Conservation (phyloP, 352 stramenopile genomes). For the Phytopythium sindhum region DNA sequence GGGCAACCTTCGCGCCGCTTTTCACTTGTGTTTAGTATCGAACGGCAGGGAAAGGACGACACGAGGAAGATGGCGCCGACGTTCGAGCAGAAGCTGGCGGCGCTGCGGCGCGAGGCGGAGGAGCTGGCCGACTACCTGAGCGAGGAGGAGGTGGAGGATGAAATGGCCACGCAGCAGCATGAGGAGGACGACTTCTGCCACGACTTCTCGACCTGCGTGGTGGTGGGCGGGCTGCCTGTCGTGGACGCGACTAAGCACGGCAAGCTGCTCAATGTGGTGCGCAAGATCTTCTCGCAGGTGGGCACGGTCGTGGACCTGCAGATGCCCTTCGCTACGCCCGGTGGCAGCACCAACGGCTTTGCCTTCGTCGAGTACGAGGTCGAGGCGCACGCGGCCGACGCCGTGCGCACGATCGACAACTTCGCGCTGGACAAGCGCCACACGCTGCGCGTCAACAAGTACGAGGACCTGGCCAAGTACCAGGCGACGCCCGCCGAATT, state of each 20-base stretch:
- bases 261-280: constrained; percentile 83
- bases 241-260: constrained; percentile 75
- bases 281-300: constrained; percentile 86
- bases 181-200: constrained; percentile 76
- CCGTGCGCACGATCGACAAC: constrained; percentile 83
- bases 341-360: constrained; percentile 66
- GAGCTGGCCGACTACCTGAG: constrained; percentile 81
- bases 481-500: constrained; percentile 66
- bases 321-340: constrained; percentile 63
- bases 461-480: constrained; percentile 87
- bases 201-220: constrained; percentile 77
- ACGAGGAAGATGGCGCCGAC: constrained; percentile 45
- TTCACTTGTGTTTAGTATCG: background rate
- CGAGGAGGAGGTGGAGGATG: constrained; percentile 75
- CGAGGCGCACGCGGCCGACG: constrained; percentile 70
- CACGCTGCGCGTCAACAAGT: constrained; percentile 92
- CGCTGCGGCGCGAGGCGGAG: constrained; percentile 64
- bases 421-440: constrained; percentile 97
- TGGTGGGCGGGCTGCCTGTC: constrained; percentile 75
- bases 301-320: constrained; percentile 71
- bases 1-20: background rate
- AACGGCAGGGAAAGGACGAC: no score
- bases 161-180: constrained; percentile 53
- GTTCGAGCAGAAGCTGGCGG: constrained; percentile 79
- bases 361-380: constrained; percentile 82